These are phyloP conservation scores for Exophiala sideris DNA, from an alignment of 2,329 filamentous ascomycete genomes.

Conservation along the genomic window DNA sequence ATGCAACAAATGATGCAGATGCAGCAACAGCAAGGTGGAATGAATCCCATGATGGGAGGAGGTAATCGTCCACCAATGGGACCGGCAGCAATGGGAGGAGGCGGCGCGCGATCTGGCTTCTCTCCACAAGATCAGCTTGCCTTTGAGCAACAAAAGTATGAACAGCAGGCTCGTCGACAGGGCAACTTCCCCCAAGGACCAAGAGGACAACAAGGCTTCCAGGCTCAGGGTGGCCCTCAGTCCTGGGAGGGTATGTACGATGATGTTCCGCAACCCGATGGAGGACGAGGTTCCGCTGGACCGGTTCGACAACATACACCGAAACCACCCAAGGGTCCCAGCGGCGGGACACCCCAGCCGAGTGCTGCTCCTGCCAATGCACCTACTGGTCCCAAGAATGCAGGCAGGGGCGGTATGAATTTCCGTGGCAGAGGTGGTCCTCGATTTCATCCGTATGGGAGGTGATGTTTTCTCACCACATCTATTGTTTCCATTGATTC, in stretches of 20 bases:
- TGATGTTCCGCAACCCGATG: conserved; percentile 81
- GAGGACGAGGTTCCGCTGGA: conserved; percentile 45
- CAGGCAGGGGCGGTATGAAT: conserved; percentile 84
- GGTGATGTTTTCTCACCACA: conserved; percentile 23
- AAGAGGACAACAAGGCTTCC: conserved; percentile 24
- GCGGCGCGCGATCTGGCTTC: conserved; percentile 51
- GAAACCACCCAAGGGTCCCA: conserved; percentile 45
- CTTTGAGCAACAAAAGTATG: conserved; percentile 76
- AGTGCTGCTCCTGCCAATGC: conserved; percentile 70
- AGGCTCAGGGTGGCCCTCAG: conserved; percentile 60
- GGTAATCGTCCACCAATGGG: conserved; percentile 27
- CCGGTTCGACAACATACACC: conserved; percentile 37
- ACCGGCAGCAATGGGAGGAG: conserved; percentile 39
- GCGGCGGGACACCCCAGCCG: conserved; percentile 44
- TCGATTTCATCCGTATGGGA: conserved; percentile 74
- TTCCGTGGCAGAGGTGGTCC: conserved; percentile 80
- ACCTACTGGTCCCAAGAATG: conserved; percentile 94
- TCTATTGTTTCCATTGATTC: no score
- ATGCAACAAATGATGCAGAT: conserved; percentile 59
- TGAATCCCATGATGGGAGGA: conserved; percentile 32
- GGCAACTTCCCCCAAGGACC: conserved; percentile 29
- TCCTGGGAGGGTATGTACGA: conserved; percentile 99
- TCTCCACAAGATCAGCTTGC: conserved; percentile 69
- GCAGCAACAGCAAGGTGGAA: conserved; percentile 38
- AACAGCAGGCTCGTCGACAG: conserved; percentile 60